Evolutionary conservation across 2,329 filamentous ascomycete species (phyloP).

Genomic region (Ploettnerulaceae sp.): DNA sequence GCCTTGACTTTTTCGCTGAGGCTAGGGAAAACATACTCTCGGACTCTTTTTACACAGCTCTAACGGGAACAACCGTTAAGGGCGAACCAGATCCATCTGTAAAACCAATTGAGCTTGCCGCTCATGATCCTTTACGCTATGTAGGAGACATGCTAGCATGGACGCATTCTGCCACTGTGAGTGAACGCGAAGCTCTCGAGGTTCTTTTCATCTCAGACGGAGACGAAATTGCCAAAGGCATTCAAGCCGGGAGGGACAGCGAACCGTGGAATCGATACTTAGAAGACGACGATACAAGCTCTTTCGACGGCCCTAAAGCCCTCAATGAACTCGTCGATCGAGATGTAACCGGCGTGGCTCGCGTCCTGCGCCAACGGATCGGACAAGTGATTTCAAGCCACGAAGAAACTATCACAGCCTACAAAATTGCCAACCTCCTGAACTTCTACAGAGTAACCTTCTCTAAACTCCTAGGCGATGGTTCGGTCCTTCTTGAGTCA

Average conservation of each 20-base stretch:
- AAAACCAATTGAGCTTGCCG: conserved; percentile 91
- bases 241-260: conserved; percentile 73
- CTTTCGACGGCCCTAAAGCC: conserved; percentile 77
- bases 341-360: conserved; percentile 73
- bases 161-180: conserved; percentile 90
- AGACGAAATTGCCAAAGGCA: conserved; percentile 77
- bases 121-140: conserved; percentile 87
- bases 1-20: conserved; percentile 88
- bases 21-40: conserved; percentile 81
- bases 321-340: conserved; percentile 83
- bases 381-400: conserved; percentile 91
- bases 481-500: conserved; percentile 65
- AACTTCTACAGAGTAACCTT: conserved; percentile 88
- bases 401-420: conserved; percentile 82
- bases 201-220: conserved; percentile 87
- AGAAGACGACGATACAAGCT: conserved; percentile 47
- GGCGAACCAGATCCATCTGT: conserved; percentile 55
- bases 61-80: conserved; percentile 66
- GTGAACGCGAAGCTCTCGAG: conserved; percentile 88
- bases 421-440: conserved; percentile 84
- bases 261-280: conserved; percentile 72
- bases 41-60: conserved; percentile 80
- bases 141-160: conserved; percentile 97
- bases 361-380: conserved; percentile 81
- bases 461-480: conserved; percentile 65